These are phyloP conservation scores for Dalechampia spathulata DNA, from an alignment of 441 rosid species.

Conservation along the genomic window DNA sequence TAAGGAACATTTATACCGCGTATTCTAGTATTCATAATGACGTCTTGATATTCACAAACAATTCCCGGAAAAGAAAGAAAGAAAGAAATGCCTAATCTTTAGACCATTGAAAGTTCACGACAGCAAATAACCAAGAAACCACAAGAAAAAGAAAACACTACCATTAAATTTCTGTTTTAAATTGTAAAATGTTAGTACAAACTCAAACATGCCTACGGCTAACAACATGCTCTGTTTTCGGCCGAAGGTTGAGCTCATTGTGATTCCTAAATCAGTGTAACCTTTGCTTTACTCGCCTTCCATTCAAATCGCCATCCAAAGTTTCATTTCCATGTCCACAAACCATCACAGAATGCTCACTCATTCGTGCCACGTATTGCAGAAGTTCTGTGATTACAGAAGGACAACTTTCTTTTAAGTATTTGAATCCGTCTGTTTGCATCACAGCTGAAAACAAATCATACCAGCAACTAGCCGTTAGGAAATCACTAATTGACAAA, in stretches of 20 bases:
- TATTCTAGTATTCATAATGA: too few species aligned
- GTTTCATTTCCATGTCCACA: slow-evolving; percentile 43
- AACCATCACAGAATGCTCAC: slow-evolving; percentile 40
- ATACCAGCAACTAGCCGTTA: background rate
- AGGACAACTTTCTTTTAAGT: slow-evolving; percentile 74
- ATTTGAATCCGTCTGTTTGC: slow-evolving; percentile 86
- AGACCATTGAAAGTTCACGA: too few species aligned
- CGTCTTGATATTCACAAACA: too few species aligned
- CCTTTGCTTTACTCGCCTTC: slow-evolving; percentile 96
- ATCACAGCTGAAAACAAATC: slow-evolving; percentile 60
- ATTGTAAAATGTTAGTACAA: slow-evolving; percentile 23
- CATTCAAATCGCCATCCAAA: slow-evolving; percentile 66
- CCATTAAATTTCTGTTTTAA: slow-evolving; percentile 16
- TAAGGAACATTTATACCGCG: too few species aligned
- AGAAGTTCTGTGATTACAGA: slow-evolving; percentile 43
- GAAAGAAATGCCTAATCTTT: too few species aligned
- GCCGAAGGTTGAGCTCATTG: background rate
- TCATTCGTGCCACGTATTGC: slow-evolving; percentile 25
- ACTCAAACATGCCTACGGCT: slow-evolving; percentile 29
- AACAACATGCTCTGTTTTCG: slow-evolving; percentile 12
- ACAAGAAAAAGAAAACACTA: slow-evolving; percentile 13
- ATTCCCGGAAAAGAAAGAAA: too few species aligned
- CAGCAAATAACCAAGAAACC: too few species aligned
- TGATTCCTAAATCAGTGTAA: slow-evolving; percentile 34
- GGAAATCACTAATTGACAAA: background rate